Evolutionary conservation across 2,329 filamentous ascomycete genomes (phyloP), one percentile per base, ranked within the genome.

Genomic region (Ophiostoma sp.): DNA sequence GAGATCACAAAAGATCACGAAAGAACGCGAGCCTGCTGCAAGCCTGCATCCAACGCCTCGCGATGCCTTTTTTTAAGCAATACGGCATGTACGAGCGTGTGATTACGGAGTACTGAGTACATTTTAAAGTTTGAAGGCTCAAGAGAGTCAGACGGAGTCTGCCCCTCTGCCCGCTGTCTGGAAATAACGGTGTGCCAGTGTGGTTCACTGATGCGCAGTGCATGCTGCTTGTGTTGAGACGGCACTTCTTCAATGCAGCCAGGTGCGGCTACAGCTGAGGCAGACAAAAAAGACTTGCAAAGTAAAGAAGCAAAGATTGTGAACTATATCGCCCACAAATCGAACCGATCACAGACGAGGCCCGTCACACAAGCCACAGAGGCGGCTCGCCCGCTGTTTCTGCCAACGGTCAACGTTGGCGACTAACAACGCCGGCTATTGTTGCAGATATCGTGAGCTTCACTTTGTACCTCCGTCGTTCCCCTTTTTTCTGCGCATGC

Each of bases 21-120:
- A 55, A 64, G 19, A 64, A 15, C 8, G 33, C 59, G n/a, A 22
- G n/a, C 33, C 9, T 22, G 33, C 19, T 3, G 33, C 59, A 7
- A 9, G 33, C n/a, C 12, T 42, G 33, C 33, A 22, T 6, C 33
- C 59, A 64, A 42, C 59, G 59, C 31, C 11, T 64, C 19, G 36
- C 11, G 8, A n/a, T 28, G 22, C 50, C 19, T 28, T 64, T 42
- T 63, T 64, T 64, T 42, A 42, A 64, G 36, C 33, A 25, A 64
- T 64, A 64, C 59, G 59, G 59, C 59, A 33, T 39, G 33, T 64
- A 42, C 59, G 59, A 25, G n/a, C 28, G 55, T 55, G 55, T 33
- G 33, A 64, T 64, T 42, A 6, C 8, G 11, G n/a, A n/a, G n/a
- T n/a, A 19, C 48, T 6, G 19, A n/a, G 17, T n/a, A 52, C 39